These are phyloP conservation scores for Leptographium galeiforme DNA, from an alignment of 2,329 filamentous ascomycete genomes.

Conservation along the genomic window DNA sequence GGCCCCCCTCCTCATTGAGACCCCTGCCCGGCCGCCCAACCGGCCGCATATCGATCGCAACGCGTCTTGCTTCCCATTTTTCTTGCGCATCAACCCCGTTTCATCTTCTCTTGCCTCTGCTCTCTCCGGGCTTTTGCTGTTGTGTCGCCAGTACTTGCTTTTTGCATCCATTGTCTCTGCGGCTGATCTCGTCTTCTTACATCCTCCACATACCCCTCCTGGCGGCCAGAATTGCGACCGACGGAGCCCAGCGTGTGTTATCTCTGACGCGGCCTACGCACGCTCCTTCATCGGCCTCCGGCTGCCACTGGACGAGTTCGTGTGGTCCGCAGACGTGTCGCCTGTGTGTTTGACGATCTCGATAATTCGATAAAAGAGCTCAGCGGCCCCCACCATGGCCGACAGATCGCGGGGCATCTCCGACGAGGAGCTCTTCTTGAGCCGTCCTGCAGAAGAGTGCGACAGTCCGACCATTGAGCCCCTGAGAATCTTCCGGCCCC, in stretches of 20 bases:
- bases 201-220: not conserved
- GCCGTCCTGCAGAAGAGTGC: slow-evolving; percentile 31
- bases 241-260: not conserved
- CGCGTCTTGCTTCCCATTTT: slow-evolving; percentile 3
- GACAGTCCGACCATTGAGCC: slow-evolving; percentile 74
- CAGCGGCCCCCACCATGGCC: slow-evolving; percentile 21
- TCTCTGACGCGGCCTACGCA: not conserved
- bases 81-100: not conserved
- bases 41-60: slow-evolving; percentile 10
- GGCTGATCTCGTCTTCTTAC: not conserved
- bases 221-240: not conserved
- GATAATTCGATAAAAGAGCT: not conserved
- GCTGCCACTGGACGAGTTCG: not conserved
- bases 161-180: not conserved
- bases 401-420: slow-evolving; percentile 49
- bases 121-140: not conserved
- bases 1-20: not conserved
- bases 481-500: slow-evolving; percentile 70
- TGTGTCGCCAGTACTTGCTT: not conserved
- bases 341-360: not conserved
- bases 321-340: not conserved
- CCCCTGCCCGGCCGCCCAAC: slow-evolving; percentile 6
- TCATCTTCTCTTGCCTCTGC: not conserved
- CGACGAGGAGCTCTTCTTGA: slow-evolving; percentile 76
- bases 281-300: not conserved